Base-by-base conservation (phyloP, 768 basidiomycete genomes). In the Mycena rosella region DNA sequence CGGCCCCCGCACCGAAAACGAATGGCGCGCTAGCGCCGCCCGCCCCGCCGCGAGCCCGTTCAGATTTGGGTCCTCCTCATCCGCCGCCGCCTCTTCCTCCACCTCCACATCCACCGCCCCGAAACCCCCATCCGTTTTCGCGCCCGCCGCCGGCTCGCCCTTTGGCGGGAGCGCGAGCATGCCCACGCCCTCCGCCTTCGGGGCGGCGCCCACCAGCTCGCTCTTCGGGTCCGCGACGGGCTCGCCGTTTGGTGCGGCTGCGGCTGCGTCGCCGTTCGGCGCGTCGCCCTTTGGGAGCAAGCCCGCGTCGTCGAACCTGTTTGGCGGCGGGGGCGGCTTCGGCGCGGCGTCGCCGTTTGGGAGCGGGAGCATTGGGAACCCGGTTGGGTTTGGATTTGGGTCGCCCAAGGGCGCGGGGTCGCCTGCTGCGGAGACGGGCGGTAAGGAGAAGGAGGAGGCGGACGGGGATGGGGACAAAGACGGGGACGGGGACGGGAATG, bases 331-430 rank as follows among this genome's bases (percentile, higher is more conserved):
- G 48, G 29, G 45, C 30, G 51, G 24, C 5, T 67, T 67, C 32
- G 65, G 66, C 20, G 48, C 65, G 36, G 63, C 55, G n/a, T 69
- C 70, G 48, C 34, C 49, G 32, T 48, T 32, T 58, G 75, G 68
- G 53, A 58, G 70, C 17, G 88, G 88, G 59, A 87, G 83, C 70
- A 82, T 90, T 22, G 88, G 90, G 1, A 90, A 89, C 72, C 87
- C 89, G 10, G 87, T 90, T 10, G 89, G 89, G 7, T 91, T 91
- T 68, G 83, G 82, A 11, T 91, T 88, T 71, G 87, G 83, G 75
- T 73, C 77, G 82, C 40, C 74, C 78, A 22, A 81, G 22, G 51
- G 49, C 30, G 59, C 18, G 36, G 32, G 67, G 67, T 24, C 63
- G 60, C 14, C 65, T n/a, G 40, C 4, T n/a, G 51, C 24, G 64